Conservation (phyloP, 1,284 basidiomycete genomes). For the Pseudozyma hubeiensis region DNA sequence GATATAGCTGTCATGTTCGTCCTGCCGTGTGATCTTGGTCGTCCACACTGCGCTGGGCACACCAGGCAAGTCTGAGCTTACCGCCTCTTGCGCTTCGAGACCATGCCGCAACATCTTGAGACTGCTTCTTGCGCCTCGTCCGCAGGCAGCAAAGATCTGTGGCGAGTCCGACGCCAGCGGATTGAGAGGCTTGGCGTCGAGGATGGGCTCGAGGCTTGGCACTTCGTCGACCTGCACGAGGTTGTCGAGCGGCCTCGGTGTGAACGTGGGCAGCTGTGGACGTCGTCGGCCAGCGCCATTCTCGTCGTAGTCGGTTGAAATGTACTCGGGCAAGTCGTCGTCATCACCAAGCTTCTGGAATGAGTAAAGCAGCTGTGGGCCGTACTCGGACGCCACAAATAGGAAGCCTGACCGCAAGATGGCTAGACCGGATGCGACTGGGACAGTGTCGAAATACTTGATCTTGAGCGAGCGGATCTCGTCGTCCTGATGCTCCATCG, state of each 20-base stretch:
- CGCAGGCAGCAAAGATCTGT: constrained; percentile 66
- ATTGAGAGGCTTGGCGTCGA: constrained; percentile 64
- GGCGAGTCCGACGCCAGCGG: constrained; percentile 59
- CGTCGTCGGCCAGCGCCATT: constrained; percentile 46
- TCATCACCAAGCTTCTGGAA: constrained; percentile 68
- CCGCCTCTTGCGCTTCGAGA: constrained; percentile 65
- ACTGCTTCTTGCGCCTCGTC: constrained; percentile 62
- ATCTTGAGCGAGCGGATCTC: constrained; percentile 63
- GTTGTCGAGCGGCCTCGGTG: constrained; percentile 64
- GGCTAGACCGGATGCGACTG: constrained; percentile 58
- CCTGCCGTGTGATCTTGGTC: constrained; percentile 57
- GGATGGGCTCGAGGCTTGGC: constrained; percentile 62
- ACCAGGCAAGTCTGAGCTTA: constrained; percentile 67
- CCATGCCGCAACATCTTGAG: constrained; percentile 67
- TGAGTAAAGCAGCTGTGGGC: constrained; percentile 63
- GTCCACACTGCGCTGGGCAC: constrained; percentile 67
- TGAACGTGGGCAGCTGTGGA: constrained; percentile 57
- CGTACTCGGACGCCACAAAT: constrained; percentile 64
- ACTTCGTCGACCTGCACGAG: constrained; percentile 62
- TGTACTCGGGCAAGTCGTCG: constrained; percentile 63
- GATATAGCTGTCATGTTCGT: constrained; percentile 67
- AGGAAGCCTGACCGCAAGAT: constrained; percentile 68
- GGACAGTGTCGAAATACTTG: constrained; percentile 68
- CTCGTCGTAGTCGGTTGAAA: constrained; percentile 55
- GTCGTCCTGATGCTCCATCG: constrained; percentile 67